Evolutionary conservation across 345 rosid genomes (phyloP).

Genomic region (Viola odorata): DNA sequence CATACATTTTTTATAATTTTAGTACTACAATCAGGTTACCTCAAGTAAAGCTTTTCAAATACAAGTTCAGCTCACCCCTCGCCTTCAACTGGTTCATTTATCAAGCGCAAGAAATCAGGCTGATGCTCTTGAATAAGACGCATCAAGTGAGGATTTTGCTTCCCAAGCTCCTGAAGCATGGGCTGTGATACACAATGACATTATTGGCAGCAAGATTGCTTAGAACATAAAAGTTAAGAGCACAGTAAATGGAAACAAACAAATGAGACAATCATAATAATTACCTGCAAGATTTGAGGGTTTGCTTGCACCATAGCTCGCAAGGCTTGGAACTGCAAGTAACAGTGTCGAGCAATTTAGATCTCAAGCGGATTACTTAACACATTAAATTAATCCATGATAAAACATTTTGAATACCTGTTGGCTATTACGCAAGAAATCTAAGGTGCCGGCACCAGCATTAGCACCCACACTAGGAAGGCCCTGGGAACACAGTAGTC

Average conservation of each 20-base stretch:
- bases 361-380: neutral
- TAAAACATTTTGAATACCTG: slow-evolving; percentile 16
- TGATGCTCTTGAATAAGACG: slow-evolving; percentile 85
- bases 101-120: slow-evolving; percentile 74
- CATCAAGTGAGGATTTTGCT: slow-evolving; percentile 81
- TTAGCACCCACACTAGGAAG: slow-evolving; percentile 15
- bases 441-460: slow-evolving; percentile 20
- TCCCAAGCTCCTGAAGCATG: slow-evolving; percentile 90
- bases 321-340: slow-evolving; percentile 37
- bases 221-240: neutral
- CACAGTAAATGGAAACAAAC: neutral
- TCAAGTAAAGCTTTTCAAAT: neutral
- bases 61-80: slow-evolving; percentile 51
- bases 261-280: neutral
- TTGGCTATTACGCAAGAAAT: slow-evolving; percentile 26
- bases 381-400: neutral
- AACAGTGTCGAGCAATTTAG: neutral
- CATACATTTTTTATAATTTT: slow-evolving; percentile 10
- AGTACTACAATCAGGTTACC: neutral
- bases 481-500: slow-evolving; percentile 14
- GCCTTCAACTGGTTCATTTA: slow-evolving; percentile 81
- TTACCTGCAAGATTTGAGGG: slow-evolving; percentile 40
- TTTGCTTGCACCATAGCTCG: slow-evolving; percentile 42
- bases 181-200: slow-evolving; percentile 40
- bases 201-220: neutral